These are phyloP conservation scores for Botrytis fabae DNA, from an alignment of 2,329 filamentous ascomycete species.

Conservation along the genomic window DNA sequence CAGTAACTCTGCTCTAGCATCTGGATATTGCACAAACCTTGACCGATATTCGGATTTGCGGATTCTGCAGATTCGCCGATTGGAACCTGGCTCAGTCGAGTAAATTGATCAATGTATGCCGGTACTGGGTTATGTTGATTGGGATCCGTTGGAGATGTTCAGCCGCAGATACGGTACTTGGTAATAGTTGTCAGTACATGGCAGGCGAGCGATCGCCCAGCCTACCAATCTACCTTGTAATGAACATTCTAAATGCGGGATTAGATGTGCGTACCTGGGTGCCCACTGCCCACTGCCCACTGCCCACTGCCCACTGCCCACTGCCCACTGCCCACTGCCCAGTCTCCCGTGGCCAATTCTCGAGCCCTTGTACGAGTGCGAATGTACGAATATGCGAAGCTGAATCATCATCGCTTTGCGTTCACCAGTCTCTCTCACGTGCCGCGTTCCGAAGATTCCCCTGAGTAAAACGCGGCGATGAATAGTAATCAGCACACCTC, in stretches of 20 bases:
- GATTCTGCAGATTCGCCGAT: not conserved
- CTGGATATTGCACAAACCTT: not conserved
- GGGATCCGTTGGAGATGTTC: not conserved
- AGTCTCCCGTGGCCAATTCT: no score
- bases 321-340: no score
- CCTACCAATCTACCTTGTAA: not conserved
- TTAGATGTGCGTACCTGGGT: not conserved
- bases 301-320: no score
- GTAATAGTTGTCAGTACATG: not conserved
- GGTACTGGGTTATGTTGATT: not conserved
- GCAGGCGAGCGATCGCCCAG: not conserved
- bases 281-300: no score
- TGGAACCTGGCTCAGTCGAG: not conserved
- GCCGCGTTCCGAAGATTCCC: not conserved
- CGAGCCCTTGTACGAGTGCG: no score
- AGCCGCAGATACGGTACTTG: not conserved
- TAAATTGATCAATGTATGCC: not conserved
- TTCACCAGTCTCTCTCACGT: not conserved
- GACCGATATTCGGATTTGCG: not conserved
- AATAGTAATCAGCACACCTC: not conserved
- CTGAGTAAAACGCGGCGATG: not conserved
- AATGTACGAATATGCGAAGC: not conserved
- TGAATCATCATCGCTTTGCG: not conserved
- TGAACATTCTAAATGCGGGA: not conserved
- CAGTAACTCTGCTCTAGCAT: not conserved